Base-by-base conservation (phyloP, 2,329 filamentous ascomycete species). In the Paraphoma sp. region DNA sequence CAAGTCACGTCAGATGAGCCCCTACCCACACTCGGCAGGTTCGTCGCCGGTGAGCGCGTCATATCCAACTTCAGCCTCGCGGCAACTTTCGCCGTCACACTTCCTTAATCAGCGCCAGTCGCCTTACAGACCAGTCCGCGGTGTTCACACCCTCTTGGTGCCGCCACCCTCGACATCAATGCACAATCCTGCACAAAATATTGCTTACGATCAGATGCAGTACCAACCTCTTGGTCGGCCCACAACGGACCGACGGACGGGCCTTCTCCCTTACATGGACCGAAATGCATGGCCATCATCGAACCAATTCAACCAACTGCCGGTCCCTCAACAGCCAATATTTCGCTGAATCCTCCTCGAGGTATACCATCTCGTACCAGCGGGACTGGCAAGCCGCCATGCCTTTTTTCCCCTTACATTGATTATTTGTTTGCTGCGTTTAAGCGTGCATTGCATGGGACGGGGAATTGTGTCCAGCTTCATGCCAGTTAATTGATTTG, bases 81-180 rank as follows among this genome's bases (percentile, higher is more conserved):
- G 87, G 44, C 89, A 91, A 31, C 85, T 95, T 62, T 98, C 95
- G 31, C 94, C 94, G 0, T 93, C 91, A 10, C 87, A 92, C 69
- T 96, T 96, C 77, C 82, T 97, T 38, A 90, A 91, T 70, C 92
- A 97, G 73, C 87, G 95, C 54, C 89, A 91, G 61, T 98, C 94
- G 53, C 95, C 95, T 3, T 98, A 98, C 78, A 91, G 92, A 62
- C 94, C 94, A 1, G 89, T 97, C 40, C 90, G 93, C 51, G 86
- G 92, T 58, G 92, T 97, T 56, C 93, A 95, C 65, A 96, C 92
- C 0, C 85, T 98, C n/a, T 83, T 97, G 30, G 92, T 95, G 56
- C 93, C 93, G 31, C 92, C 93, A 6, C 91, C 93, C 0, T 90
- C 91, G 23, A 84, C 87, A 8, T 92, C 92, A 7, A 84, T 96